These are phyloP conservation scores for Salvia miltiorrhiza DNA, from an alignment of 257 asterid species.

Conservation along the genomic window DNA sequence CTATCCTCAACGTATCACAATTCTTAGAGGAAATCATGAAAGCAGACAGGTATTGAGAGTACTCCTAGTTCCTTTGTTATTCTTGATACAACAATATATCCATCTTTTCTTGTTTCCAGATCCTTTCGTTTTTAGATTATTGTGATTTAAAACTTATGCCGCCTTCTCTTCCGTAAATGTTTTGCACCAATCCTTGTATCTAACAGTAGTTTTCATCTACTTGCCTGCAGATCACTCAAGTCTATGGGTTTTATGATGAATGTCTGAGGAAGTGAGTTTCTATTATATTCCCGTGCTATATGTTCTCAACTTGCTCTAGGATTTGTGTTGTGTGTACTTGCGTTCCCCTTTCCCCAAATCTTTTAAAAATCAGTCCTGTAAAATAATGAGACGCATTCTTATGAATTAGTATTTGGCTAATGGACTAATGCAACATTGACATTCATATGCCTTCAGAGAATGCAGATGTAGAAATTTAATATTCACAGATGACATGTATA, in stretches of 20 bases:
- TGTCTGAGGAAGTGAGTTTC: conserved; percentile 78
- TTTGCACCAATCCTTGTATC: no score
- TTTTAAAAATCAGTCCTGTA: background rate
- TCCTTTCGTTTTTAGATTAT: background rate
- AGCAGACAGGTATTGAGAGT: conserved; percentile 52
- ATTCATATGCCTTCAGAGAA: background rate
- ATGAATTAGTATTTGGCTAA: background rate
- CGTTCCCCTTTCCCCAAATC: background rate
- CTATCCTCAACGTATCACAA: conserved; percentile 66
- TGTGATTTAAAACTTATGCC: no score
- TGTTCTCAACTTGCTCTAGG: conserved; percentile 9
- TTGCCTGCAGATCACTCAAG: conserved; percentile 73
- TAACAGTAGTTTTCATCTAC: conserved; percentile 8
- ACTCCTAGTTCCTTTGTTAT: background rate
- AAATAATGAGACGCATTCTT: background rate
- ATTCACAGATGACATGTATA: background rate
- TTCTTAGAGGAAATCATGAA: conserved; percentile 78
- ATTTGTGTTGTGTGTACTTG: conserved; percentile 3
- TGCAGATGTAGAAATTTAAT: background rate
- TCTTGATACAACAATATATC: background rate
- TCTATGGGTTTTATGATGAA: conserved; percentile 85
- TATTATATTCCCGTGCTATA: conserved; percentile 1
- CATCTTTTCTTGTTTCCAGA: background rate
- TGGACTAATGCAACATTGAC: background rate
- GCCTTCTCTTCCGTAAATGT: background rate